A percentile compares a stretch with the other conserved stretches of the same genome.
Conservation (phyloP, 2,329 filamentous ascomycete genomes). For the Microdochium bolleyi region DNA sequence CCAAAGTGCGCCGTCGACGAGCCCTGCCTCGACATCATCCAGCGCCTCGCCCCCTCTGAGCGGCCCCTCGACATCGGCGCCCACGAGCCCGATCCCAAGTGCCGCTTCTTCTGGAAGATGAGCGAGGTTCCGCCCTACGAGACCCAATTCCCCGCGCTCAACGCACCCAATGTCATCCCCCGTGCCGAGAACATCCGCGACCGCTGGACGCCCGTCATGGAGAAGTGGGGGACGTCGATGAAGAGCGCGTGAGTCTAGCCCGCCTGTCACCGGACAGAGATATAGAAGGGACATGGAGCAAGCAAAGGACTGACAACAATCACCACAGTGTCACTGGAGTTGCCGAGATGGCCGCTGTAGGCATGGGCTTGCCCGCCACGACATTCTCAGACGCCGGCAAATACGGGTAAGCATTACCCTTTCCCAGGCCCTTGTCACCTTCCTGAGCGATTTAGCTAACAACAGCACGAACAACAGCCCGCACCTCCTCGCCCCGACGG, state of each 20-base stretch:
- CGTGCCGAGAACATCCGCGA: slow-evolving; percentile 36
- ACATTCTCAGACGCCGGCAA: slow-evolving; percentile 46
- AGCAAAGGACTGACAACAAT: not conserved
- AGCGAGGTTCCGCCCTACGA: slow-evolving; percentile 42
- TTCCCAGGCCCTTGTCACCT: not conserved
- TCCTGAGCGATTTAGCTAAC: not conserved
- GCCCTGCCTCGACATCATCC: slow-evolving; percentile 49
- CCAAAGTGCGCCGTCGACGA: slow-evolving; percentile 56
- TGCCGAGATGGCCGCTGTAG: slow-evolving; percentile 50
- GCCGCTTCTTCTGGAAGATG: slow-evolving; percentile 57
- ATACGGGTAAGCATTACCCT: slow-evolving; percentile 36
- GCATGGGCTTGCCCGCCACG: slow-evolving; percentile 41
- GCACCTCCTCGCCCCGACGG: slow-evolving; percentile 52
- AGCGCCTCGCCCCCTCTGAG: slow-evolving; percentile 43
- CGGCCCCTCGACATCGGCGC: slow-evolving; percentile 49
- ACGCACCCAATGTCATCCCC: slow-evolving; percentile 47
- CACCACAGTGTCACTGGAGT: slow-evolving; percentile 40
- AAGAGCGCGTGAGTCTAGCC: slow-evolving; percentile 43
- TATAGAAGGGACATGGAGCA: too few species aligned
- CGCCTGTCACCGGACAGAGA: not conserved
- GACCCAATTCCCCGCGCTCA: slow-evolving; percentile 47
- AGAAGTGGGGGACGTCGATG: slow-evolving; percentile 51
- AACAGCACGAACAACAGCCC: slow-evolving; percentile 28
- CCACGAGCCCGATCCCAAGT: slow-evolving; percentile 52
- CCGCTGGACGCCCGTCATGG: slow-evolving; percentile 46